phyloP scores from a whole-genome alignment of 2,329 filamentous ascomycete species.

The Myriosclerotinia scirpicola region DNA sequence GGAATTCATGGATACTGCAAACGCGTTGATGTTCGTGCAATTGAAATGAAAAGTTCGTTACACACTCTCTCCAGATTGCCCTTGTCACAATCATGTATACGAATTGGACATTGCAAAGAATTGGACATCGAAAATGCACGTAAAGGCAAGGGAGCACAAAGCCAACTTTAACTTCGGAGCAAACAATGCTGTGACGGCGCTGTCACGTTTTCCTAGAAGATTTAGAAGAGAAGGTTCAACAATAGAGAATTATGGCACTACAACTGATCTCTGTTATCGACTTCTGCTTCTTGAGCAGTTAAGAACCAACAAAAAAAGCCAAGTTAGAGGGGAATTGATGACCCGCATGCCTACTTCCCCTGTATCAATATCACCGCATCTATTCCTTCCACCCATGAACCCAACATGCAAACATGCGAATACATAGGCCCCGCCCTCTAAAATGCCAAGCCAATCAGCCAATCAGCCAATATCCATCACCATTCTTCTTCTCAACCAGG shows the following conservation, averaged over 20 bases:
- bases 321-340: not conserved
- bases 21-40: no score
- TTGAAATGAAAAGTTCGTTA: no score
- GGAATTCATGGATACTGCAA: no score
- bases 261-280: not conserved
- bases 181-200: no score
- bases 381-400: not conserved
- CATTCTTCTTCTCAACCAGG: not conserved
- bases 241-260: not conserved
- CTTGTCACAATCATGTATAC: no score
- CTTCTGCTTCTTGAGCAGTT: not conserved
- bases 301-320: not conserved
- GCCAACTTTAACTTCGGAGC: not conserved
- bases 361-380: not conserved
- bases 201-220: no score
- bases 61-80: no score
- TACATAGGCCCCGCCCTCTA: not conserved
- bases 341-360: not conserved
- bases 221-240: not conserved
- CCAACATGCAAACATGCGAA: constrained; percentile 24
- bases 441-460: not conserved
- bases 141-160: not conserved
- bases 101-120: no score
- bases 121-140: no score
- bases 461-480: not conserved